Evolutionary conservation across 441 rosid species (phyloP).

Genomic region (Erodium trifolium): DNA sequence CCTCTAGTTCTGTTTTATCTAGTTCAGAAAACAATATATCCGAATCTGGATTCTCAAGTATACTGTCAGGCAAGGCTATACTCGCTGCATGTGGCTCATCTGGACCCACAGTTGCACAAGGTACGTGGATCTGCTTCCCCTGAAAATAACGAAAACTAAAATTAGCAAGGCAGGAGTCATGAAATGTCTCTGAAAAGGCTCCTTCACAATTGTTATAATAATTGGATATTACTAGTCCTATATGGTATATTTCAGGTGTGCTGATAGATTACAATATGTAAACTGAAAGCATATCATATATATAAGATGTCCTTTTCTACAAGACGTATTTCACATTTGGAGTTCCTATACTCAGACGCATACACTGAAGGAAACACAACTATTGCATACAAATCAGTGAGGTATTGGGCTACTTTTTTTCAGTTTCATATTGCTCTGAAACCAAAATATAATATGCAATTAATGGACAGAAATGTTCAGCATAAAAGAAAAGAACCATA

Average conservation of each 20-base stretch:
- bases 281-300: neutral
- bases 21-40: slow-evolving; percentile 47
- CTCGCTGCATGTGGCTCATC: slow-evolving; percentile 95
- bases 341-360: no score
- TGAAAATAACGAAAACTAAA: slow-evolving; percentile 24
- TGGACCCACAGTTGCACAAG: slow-evolving; percentile 78
- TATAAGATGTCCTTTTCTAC: neutral
- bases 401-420: neutral
- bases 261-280: neutral
- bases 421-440: neutral
- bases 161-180: neutral
- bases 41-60: slow-evolving; percentile 62
- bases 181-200: neutral
- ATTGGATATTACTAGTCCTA: neutral
- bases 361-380: neutral
- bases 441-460: neutral
- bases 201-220: neutral
- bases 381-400: neutral
- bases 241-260: neutral
- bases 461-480: neutral
- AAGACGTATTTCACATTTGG: no score
- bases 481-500: neutral
- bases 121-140: slow-evolving; percentile 40
- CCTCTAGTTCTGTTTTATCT: slow-evolving; percentile 30
- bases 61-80: slow-evolving; percentile 75